These are phyloP conservation scores for Exophiala phaeomuriformis DNA, from an alignment of 2,329 filamentous ascomycete genomes.

Conservation along the genomic window DNA sequence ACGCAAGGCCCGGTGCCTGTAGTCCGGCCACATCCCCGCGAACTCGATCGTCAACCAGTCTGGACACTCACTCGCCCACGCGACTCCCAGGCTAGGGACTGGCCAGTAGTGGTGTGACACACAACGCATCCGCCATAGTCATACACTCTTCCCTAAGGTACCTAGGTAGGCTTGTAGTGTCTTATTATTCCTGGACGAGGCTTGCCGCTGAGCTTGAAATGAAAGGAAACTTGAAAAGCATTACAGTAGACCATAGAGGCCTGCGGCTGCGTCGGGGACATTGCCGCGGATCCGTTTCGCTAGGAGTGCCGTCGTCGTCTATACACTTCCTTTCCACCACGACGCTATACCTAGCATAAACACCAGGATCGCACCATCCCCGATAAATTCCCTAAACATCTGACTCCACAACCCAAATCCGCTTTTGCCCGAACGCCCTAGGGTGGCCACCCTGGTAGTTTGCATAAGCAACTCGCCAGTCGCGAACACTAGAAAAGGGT, in stretches of 20 bases:
- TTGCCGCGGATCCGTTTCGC: not conserved
- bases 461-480: conserved; percentile 42
- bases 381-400: conserved; percentile 34
- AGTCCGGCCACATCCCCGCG: not conserved
- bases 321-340: conserved; percentile 33
- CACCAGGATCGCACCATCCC: conserved; percentile 40
- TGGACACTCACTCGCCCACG: not conserved
- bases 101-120: not conserved
- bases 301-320: not conserved
- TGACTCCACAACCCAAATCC: conserved; percentile 33
- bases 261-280: not conserved
- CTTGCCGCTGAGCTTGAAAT: not conserved
- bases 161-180: no score
- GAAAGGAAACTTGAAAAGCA: not conserved
- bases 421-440: conserved; percentile 28
- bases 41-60: not conserved
- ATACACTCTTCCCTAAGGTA: no score
- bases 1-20: not conserved
- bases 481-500: conserved; percentile 41
- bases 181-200: not conserved
- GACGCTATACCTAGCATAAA: conserved; percentile 40
- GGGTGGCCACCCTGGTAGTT: conserved; percentile 32
- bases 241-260: no score
- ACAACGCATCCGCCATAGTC: not conserved
- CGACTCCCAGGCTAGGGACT: not conserved